Base-by-base conservation (phyloP, 2,329 filamentous ascomycete species). In the Polychaeton citri region DNA sequence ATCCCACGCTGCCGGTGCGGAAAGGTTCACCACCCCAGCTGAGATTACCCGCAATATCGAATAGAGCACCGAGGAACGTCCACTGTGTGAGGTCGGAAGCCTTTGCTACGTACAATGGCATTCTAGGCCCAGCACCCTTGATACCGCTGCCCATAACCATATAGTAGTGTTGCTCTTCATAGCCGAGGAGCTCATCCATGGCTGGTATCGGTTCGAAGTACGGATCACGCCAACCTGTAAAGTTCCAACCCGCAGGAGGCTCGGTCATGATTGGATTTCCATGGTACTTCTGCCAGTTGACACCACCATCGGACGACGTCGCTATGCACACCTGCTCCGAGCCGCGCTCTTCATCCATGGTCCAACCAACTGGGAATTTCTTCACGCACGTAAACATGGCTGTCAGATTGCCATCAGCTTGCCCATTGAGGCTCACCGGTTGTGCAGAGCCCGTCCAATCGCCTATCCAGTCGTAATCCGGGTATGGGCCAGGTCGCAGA, bases 301-400 rank as follows among this genome's bases (percentile, higher is more conserved):
- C 39, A 19, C 66, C 66, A 21, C 64, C 64, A 35, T 69, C 64
- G 13, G 51, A 54, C 9, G 61, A 64, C 16, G 60, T 57, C 2
- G 62, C 65, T 13, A 68, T 43, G 31, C 58, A 60, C 38, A 68
- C 65, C 2, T 57, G 62, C 44, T 69, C 65, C 2, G 63, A 65
- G n/a, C n/a, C n/a, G n/a, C n/a, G n/a, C n/a, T n/a, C n/a, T n/a
- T n/a, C n/a, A n/a, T 57, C 58, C 62, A 65, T n/a, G n/a, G n/a
- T n/a, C n/a, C n/a, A n/a, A n/a, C n/a, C n/a, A n/a, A n/a, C n/a
- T n/a, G n/a, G n/a, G n/a, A n/a, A n/a, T n/a, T n/a, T n/a, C n/a
- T n/a, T n/a, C n/a, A n/a, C n/a, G n/a, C n/a, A n/a, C n/a, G n/a
- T n/a, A n/a, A n/a, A n/a, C n/a, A n/a, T n/a, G n/a, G n/a, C n/a